Percentiles rank a stretch among this genome's conserved stretches.
These are phyloP conservation scores for Pachyrhizus erosus DNA, from an alignment of 306 rosid genomes.

Conservation along the genomic window DNA sequence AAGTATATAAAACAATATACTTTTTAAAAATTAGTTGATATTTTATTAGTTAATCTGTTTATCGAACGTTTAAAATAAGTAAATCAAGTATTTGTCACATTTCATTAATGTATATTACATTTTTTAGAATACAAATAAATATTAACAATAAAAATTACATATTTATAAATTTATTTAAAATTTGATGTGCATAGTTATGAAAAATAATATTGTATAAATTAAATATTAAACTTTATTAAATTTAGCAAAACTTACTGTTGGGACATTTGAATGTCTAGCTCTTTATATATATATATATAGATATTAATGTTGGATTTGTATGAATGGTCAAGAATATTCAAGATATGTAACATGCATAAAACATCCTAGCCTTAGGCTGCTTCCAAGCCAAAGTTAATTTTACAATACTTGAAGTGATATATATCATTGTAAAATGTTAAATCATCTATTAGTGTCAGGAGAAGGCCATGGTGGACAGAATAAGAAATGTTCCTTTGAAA, in stretches of 20 bases:
- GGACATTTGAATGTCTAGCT: background rate
- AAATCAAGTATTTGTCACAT: background rate
- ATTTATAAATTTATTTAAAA: too few relatives aligned
- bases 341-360: background rate
- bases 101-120: background rate
- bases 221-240: background rate
- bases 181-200: too few relatives aligned
- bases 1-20: background rate
- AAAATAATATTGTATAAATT: too few relatives aligned
- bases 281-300: background rate
- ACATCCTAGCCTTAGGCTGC: background rate
- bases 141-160: too few relatives aligned
- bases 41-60: background rate
- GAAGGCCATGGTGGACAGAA: conserved; percentile 53
- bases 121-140: background rate
- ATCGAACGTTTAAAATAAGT: background rate
- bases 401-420: background rate
- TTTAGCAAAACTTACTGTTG: background rate
- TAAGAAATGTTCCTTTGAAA: conserved; percentile 43
- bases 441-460: conserved; percentile 47
- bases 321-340: background rate
- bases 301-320: background rate
- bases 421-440: background rate
- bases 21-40: background rate
- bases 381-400: background rate